These are phyloP conservation scores for Phalaenopsis equestris DNA, from an alignment of 106 monocot genomes.

Conservation along the genomic window DNA sequence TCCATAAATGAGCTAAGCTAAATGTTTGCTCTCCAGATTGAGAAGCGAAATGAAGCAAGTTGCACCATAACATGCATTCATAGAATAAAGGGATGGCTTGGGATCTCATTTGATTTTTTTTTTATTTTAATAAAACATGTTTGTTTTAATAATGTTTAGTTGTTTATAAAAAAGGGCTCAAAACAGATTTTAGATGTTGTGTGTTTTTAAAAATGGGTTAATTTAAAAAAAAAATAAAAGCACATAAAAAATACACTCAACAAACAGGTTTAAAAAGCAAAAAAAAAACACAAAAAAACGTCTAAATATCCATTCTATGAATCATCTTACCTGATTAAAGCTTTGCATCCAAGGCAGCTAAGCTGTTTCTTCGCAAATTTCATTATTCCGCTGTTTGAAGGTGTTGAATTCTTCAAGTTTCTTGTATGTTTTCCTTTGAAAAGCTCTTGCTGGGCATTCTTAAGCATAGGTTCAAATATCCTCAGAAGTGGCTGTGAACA, in stretches of 20 bases:
- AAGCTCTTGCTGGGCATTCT: conserved; percentile 93
- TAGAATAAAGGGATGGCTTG: neutral
- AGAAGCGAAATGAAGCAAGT: neutral
- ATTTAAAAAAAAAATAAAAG: too few species aligned
- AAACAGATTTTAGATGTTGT: too few species aligned
- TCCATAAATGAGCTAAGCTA: neutral
- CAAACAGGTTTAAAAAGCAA: too few species aligned
- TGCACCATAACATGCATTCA: neutral
- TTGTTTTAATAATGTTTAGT: too few species aligned
- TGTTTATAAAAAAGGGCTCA: too few species aligned
- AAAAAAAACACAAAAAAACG: too few species aligned
- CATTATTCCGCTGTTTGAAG: conserved; percentile 95
- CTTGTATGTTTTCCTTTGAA: conserved; percentile 97
- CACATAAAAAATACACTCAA: too few species aligned
- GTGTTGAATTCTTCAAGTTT: conserved; percentile 90
- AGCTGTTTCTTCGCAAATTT: conserved; percentile 90
- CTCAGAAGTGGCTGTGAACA: conserved; percentile 73
- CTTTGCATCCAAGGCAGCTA: conserved; percentile 89
- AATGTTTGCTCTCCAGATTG: neutral
- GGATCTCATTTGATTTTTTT: too few species aligned
- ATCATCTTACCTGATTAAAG: conserved; percentile 60
- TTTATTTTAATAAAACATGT: too few species aligned
- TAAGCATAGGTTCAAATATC: conserved; percentile 98
- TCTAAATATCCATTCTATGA: neutral
- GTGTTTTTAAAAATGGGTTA: too few species aligned